Evolutionary conservation across 192 early-diverging fungal genomes (phyloP).

Genomic region (Backusella liffmaniae): DNA sequence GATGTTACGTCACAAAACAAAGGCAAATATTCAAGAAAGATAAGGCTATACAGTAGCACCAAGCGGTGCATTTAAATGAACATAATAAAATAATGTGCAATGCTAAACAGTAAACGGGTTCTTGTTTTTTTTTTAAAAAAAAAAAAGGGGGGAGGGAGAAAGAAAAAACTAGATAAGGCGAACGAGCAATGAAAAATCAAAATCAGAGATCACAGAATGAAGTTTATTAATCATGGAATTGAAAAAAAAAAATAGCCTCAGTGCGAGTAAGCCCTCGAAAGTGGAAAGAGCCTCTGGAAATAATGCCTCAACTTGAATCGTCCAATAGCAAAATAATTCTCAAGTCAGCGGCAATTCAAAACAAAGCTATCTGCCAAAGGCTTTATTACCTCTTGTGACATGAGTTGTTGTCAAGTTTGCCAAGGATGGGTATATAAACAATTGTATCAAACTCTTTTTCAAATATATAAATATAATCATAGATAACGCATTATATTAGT

Average conservation of each 20-base stretch:
- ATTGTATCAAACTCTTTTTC: background rate
- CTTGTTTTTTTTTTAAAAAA: background rate
- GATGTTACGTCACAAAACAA: too few species aligned
- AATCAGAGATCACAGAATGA: background rate
- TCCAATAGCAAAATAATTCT: background rate
- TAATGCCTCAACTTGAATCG: background rate
- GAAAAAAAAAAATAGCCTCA: background rate
- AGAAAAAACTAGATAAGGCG: background rate
- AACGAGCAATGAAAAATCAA: background rate
- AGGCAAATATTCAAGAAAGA: background rate
- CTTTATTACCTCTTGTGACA: conserved; percentile 2
- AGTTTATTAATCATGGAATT: background rate
- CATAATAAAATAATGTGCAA: background rate
- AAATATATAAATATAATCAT: background rate
- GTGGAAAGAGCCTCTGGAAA: background rate
- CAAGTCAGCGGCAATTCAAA: background rate
- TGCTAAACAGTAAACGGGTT: background rate
- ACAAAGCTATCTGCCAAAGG: background rate
- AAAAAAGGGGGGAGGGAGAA: too few species aligned
- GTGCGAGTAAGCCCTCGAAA: background rate
- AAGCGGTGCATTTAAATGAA: background rate
- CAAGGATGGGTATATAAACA: background rate
- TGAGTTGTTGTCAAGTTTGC: background rate
- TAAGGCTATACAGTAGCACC: background rate
- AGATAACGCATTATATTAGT: background rate